Evolutionary conservation across 192 early-diverging fungal species (phyloP), one percentile per base, ranked within the genome.

Genomic region (Rhizophagus prolifer): DNA sequence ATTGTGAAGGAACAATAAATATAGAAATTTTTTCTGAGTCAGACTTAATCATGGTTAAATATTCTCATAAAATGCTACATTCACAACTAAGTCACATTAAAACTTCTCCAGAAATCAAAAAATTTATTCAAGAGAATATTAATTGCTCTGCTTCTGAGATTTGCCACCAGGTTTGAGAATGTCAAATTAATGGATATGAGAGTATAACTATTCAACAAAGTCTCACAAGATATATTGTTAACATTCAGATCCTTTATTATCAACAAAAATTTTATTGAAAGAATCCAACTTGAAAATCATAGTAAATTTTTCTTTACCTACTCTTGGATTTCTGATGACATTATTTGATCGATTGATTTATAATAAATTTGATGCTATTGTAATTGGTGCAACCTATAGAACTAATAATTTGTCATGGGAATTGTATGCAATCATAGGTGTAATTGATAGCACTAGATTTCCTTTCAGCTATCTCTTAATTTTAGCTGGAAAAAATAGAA

Each of bases 341-440:
- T 25, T 62, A 12, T 62, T 62, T 62, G 0, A 62, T 30, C 10
- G 26, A 68, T 36, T 44, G 0, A 13, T n/a, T 36, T 34, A 23
- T n/a, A 68, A 68, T 38, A 68, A 62, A 23, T 41, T 68, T 68
- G 36, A 68, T 68, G 36, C 21, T 31, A 68, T 68, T 68, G 4
- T 31, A 36, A 16, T 68, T 68, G 65, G 44, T 68, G 21, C 16
- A 21, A 68, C 36, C 8, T 44, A 68, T 36, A 9, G 36, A 36
- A 68, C 36, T 8, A 68, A 68, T 68, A 68, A 68, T 36, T 38
- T 68, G 1, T 13, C 4, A 38, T 68, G 65, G 31, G 26, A 72
- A 30, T 50, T 72, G 25, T 58, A 72, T 38, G 67, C 67, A 38
- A 69, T 69, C 23, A 69, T 69, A 2, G 66, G 47, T 28, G 44